phyloP scores from a whole-genome alignment of 805 yeast genomes.

The Teunomyces gatunensis region DNA sequence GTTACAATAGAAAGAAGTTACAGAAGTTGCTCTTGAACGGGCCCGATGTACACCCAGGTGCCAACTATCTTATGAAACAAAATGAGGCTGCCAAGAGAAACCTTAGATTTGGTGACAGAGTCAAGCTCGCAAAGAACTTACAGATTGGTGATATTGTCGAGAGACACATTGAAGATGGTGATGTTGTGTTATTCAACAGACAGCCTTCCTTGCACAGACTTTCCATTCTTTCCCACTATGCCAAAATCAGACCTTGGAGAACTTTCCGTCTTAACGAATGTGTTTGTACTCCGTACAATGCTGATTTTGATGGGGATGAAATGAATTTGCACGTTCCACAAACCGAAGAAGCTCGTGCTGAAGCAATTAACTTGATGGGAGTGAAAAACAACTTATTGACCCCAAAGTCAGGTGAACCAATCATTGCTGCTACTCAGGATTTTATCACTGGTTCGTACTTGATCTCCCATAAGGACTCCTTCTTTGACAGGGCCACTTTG shows the following conservation, averaged over 20 bases:
- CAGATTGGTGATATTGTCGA: slow-evolving; percentile 91
- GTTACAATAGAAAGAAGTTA: slow-evolving; percentile 78
- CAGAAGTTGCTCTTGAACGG: slow-evolving; percentile 77
- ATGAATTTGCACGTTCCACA: slow-evolving; percentile 99
- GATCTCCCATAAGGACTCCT: slow-evolving; percentile 89
- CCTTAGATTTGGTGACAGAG: slow-evolving; percentile 82
- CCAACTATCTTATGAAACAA: slow-evolving; percentile 82
- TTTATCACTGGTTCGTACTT: slow-evolving; percentile 95
- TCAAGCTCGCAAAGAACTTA: slow-evolving; percentile 69
- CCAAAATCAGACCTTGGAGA: slow-evolving; percentile 96
- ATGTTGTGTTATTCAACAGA: slow-evolving; percentile 90
- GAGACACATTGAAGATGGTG: slow-evolving; percentile 96
- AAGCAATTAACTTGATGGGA: slow-evolving; percentile 98
- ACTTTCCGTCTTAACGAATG: slow-evolving; percentile 96
- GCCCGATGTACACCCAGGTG: slow-evolving; percentile 92
- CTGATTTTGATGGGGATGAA: slow-evolving; percentile 99
- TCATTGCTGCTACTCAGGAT: slow-evolving; percentile 99
- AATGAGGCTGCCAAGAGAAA: slow-evolving; percentile 86
- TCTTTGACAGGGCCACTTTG: slow-evolving; percentile 82
- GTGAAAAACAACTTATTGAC: slow-evolving; percentile 92
- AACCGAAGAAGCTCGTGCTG: slow-evolving; percentile 98
- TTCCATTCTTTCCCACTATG: slow-evolving; percentile 92
- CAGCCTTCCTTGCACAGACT: slow-evolving; percentile 97
- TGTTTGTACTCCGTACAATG: slow-evolving; percentile 99
- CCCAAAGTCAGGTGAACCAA: slow-evolving; percentile 98